Conservation (phyloP, 306 rosid genomes). For the Ziziphus jujuba region DNA sequence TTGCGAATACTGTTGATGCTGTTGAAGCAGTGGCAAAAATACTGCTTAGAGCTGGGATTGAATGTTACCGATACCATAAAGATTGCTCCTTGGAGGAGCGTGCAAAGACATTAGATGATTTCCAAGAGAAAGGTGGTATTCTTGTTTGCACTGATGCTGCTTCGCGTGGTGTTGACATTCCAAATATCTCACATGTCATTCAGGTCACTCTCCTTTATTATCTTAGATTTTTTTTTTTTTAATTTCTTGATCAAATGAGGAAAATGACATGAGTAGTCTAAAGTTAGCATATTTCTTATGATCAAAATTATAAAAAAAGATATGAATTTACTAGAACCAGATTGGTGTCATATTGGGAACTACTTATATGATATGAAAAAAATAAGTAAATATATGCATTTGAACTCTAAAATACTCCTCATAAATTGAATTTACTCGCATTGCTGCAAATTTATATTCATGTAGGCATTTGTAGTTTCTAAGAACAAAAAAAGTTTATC, state of each 20-base stretch:
- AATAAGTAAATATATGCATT: no score
- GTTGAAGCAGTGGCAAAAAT: conserved; percentile 82
- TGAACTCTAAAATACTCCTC: not conserved
- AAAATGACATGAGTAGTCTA: not conserved
- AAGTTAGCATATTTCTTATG: not conserved
- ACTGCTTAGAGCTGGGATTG: conserved; percentile 57
- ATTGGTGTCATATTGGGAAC: not conserved
- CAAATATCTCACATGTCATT: conserved; percentile 84
- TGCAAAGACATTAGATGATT: conserved; percentile 63
- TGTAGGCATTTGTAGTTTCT: no score
- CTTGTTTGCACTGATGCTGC: conserved; percentile 98
- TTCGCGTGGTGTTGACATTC: conserved; percentile 91
- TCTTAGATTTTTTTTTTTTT: not conserved
- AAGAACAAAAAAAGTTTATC: no score
- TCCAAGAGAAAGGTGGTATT: conserved; percentile 81
- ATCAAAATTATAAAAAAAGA: no score
- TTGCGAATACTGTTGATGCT: conserved; percentile 91
- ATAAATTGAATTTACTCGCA: no score
- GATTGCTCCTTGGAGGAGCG: conserved; percentile 86
- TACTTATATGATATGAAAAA: no score
- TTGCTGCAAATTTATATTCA: no score
- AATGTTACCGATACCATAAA: conserved; percentile 81
- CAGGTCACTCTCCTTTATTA: conserved; percentile 55
- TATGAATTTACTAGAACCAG: not conserved
- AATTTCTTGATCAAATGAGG: not conserved